Base-by-base conservation (phyloP, 768 basidiomycete genomes). In the Mrakia frigida region DNA sequence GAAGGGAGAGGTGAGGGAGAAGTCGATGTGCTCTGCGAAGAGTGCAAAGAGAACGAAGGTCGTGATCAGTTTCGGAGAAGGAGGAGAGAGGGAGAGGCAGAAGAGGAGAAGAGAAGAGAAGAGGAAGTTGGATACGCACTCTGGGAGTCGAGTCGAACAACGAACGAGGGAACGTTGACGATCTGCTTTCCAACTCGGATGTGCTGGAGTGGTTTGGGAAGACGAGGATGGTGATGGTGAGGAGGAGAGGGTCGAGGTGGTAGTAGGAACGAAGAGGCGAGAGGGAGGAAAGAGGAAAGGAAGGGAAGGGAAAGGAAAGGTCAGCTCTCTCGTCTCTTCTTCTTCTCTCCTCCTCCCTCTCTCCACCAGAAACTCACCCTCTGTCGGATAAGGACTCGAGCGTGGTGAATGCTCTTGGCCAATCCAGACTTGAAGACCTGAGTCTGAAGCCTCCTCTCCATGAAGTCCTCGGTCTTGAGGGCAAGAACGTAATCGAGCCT, bases 401-500 rank as follows among this genome's bases (percentile, higher is more conserved):
- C 97, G 84, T 98, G 97, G 86, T 99, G 97, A 81, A 99, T 97
- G 82, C 89, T 90, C 90, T 98, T 98, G 77, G 97, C 97, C 79
- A 99, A 88, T 80, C 95, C 77, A n/a, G 78, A 77, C 89, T 98
- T 98, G 92, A 98, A 99, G 82, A 99, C 97, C 87, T 98, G 97
- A 56, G 97, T 99, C 87, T 99, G 97, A 83, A 99, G 86, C 81
- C 97, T 87, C 82, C 97, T 89, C 88, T 99, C 97, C 91, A 99
- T 91, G 91, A 99, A 99, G 86, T 99, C 97, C 85, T 99, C 97
- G 81, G 98, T 90, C 88, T 75, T 75, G 74, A 75, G 74, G 73
- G 96, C 97, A 85, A 99, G 87, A 87, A 98, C 97, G 90, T 99
- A 99, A 91, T 99, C 97, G 86, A 99, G 92, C 85, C 96, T 90